Evolutionary conservation across 352 stramenopile species (phyloP).

Genomic region (Phytophthora ramorum): DNA sequence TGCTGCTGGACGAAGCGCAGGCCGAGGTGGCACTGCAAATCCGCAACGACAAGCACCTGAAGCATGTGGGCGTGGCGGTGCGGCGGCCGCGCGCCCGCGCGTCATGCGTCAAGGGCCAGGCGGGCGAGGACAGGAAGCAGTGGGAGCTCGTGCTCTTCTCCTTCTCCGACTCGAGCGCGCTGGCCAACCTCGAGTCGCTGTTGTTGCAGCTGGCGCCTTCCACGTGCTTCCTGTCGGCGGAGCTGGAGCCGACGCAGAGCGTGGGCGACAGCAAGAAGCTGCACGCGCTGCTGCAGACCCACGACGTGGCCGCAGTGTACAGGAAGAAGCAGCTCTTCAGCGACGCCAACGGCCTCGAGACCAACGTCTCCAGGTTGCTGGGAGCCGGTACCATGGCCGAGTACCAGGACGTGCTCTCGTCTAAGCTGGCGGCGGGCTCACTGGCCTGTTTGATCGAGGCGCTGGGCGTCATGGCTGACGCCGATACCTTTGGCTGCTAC

Average conservation of each 20-base stretch:
- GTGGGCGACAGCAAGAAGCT: conserved; percentile 87
- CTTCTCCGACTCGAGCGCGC: conserved; percentile 87
- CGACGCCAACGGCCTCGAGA: conserved; percentile 53
- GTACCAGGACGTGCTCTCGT: conserved; percentile 76
- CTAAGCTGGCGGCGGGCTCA: conserved; percentile 69
- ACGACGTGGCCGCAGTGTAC: conserved; percentile 64
- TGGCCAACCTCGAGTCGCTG: conserved; percentile 86
- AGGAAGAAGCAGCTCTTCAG: conserved; percentile 81
- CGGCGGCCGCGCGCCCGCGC: conserved; percentile 69
- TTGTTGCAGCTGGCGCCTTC: conserved; percentile 82
- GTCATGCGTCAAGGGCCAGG: conserved; percentile 78
- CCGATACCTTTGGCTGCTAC: conserved; percentile 80
- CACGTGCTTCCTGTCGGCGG: conserved; percentile 71
- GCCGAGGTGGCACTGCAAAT: conserved; percentile 84
- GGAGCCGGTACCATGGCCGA: conserved; percentile 60
- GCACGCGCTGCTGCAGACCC: conserved; percentile 71
- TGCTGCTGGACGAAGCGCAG: conserved; percentile 38
- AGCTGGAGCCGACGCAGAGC: conserved; percentile 62
- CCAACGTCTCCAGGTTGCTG: conserved; percentile 70
- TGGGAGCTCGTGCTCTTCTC: conserved; percentile 80
- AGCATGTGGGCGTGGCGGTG: conserved; percentile 83
- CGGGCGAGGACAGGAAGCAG: conserved; percentile 84
- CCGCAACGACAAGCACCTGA: conserved; percentile 81
- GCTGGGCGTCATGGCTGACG: conserved; percentile 72
- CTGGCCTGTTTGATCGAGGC: conserved; percentile 74